Evolutionary conservation across 176 grass and related monocot genomes (phyloP), one percentile per base, ranked within the genome.

Genomic region (Oryza meridionalis): DNA sequence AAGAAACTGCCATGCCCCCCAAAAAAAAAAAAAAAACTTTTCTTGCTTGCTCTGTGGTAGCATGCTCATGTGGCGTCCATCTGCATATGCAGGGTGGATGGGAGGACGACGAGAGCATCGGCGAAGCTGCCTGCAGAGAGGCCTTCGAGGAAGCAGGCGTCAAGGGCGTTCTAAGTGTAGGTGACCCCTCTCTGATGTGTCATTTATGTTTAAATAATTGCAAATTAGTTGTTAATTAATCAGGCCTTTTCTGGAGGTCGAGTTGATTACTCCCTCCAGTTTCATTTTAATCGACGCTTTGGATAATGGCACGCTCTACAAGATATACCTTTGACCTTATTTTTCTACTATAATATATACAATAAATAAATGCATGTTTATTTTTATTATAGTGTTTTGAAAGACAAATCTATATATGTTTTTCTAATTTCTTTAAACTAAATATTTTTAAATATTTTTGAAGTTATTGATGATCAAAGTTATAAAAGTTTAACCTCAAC

Each of bases 101-200:
- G 93, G 93, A 95, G 82, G 68, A 95, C 51, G 93, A 95, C 75
- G 94, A 96, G 69, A 96, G 84, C 51, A 76, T 86, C 44, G 49
- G 73, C 19, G 77, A 96, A 93, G 94, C 94, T 76, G 94, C 94
- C 13, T 85, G 91, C 80, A 82, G 94, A 6, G 94, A 96, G 53
- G 88, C 91, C 72, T 84, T 93, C 70, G 94, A 96, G 88, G 94
- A 96, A 93, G 94, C 94, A 59, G 94, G 94, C 85, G 84, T 93
- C 51, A 93, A 82, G 82, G 94, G 94, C 69, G 91, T 82, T 77
- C 67, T 93, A 50, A 84, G 72, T 46, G 94, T 96, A 84, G 35
- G 84, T 78, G 75, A 19, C 53, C 35, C 82, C 58, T 72, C 35
- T 15, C 75, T 76, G 27, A 72, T 47, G 86, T 78, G 81, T 68